phyloP scores from a whole-genome alignment of 495 filamentous ascomycete species.

The Tuber indicum region DNA sequence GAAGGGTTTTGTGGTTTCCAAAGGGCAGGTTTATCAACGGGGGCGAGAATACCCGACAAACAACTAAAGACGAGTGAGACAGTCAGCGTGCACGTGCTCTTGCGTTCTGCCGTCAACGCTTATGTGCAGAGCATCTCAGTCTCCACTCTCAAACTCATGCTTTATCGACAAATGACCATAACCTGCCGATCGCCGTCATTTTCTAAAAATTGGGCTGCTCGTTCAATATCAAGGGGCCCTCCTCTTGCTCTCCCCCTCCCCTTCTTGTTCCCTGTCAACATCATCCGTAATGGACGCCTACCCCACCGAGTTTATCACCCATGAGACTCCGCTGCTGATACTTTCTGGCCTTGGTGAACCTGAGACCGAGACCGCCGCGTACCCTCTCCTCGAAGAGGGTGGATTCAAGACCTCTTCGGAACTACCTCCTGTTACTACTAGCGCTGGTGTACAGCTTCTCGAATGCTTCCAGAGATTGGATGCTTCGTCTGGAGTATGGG shows the following conservation, averaged over 20 bases:
- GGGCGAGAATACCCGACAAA: background rate
- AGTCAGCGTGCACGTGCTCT: background rate
- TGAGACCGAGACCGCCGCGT: conserved; percentile 41
- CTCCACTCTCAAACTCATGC: background rate
- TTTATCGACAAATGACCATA: background rate
- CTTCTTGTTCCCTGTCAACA: background rate
- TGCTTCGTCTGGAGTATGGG: conserved; percentile 48
- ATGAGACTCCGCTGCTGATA: conserved; percentile 72
- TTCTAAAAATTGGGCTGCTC: background rate
- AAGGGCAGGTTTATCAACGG: background rate
- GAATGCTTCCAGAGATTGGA: conserved; percentile 61
- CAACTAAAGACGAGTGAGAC: background rate
- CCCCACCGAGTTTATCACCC: conserved; percentile 68
- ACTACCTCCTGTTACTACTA: conserved; percentile 57
- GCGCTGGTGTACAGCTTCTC: conserved; percentile 60
- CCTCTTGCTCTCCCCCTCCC: background rate
- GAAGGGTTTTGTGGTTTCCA: background rate
- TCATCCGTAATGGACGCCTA: conserved; percentile 71
- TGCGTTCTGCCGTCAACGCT: background rate
- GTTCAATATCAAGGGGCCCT: background rate
- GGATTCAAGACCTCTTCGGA: conserved; percentile 60
- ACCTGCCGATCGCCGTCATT: background rate
- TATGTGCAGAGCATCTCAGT: conserved; percentile 1
- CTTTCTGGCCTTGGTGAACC: conserved; percentile 61
- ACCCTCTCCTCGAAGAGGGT: conserved; percentile 54